Base-by-base conservation (phyloP, 2,329 filamentous ascomycete species). In the Furcasterigmium furcatum region DNA sequence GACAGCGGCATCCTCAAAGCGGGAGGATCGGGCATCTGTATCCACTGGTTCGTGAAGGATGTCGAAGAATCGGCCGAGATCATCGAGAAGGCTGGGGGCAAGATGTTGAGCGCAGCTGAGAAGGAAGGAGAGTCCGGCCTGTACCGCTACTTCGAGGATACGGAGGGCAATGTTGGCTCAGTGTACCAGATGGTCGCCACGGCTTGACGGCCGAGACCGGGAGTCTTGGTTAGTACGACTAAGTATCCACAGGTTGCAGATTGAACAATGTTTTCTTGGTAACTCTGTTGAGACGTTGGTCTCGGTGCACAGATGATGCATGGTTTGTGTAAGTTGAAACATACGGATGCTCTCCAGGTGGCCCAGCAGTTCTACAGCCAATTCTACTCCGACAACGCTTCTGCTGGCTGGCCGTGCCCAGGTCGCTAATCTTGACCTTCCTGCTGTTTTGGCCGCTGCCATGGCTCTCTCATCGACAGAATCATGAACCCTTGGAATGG, bases 21-120 rank as follows among this genome's bases (percentile, higher is more conserved):
- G 12, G 61, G 58, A 19, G 53, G 52, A 29, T 61, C 60, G 4
- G 58, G 60, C 2, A 41, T 61, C 8, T 56, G 47, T 21, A 30
- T 63, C 5, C 55, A 54, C 25, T 63, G 61, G 61, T 52, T 61
- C 8, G 61, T 63, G 8, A 55, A 63, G 21, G 47, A 62, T 34
- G 51, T 62, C n/a, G 58, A 62, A 5, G 36, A 42, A 5, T 56
- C 55, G 4, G 52, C 50, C 2, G 36, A 54, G 5, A 19, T 50
- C 18, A 60, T 63, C 30, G 55, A 61, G 29, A 47, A 52, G 6
- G 57, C 57, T 2, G 61, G 61, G 0, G 61, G 61, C 1, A 61
- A 58, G 42, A 55, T 64, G 50, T 21, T 64, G 36, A 60, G 49
- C 6, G 53, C 51, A 6, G 52, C 55, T 35, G 49, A 53, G 19